Evolutionary conservation across 1,139 yeast genomes (phyloP).

Genomic region (Debaryomyces psychrophilus): DNA sequence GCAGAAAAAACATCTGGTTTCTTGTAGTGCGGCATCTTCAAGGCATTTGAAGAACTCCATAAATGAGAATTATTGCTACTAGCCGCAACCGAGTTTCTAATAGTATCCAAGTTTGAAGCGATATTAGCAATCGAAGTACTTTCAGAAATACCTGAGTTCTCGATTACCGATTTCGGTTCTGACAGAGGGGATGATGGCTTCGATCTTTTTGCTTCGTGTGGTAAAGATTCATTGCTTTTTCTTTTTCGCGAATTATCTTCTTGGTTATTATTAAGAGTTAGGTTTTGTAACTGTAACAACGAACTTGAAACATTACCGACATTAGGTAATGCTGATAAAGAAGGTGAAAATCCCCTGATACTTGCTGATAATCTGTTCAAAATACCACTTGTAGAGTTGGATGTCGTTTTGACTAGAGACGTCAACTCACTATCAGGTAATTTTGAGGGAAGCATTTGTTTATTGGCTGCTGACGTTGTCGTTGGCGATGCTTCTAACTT

Average conservation of each 20-base stretch:
- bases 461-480: not conserved
- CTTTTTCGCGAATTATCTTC: constrained; percentile 16
- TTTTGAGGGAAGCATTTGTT: constrained; percentile 21
- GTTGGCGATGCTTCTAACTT: constrained; percentile 9
- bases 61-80: constrained; percentile 17
- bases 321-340: constrained; percentile 6
- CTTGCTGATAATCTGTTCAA: constrained; percentile 15
- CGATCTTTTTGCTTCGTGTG: constrained; percentile 10
- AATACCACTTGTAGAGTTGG: constrained; percentile 9
- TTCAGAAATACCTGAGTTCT: constrained; percentile 4
- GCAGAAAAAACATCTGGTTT: constrained; percentile 28
- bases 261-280: constrained; percentile 6
- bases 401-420: constrained; percentile 12
- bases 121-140: constrained; percentile 17
- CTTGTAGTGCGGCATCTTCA: constrained; percentile 47
- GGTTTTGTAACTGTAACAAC: constrained; percentile 14
- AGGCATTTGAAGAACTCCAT: constrained; percentile 23
- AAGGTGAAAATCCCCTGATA: constrained; percentile 11
- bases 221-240: constrained; percentile 11
- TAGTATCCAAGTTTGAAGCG: constrained; percentile 19
- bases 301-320: constrained; percentile 11
- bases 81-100: constrained; percentile 17
- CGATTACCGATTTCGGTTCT: not conserved
- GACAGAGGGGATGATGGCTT: constrained; percentile 11
- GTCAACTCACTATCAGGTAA: constrained; percentile 19